Evolutionary conservation across 2,329 filamentous ascomycete genomes (phyloP).

Genomic region (Monascus ruber): DNA sequence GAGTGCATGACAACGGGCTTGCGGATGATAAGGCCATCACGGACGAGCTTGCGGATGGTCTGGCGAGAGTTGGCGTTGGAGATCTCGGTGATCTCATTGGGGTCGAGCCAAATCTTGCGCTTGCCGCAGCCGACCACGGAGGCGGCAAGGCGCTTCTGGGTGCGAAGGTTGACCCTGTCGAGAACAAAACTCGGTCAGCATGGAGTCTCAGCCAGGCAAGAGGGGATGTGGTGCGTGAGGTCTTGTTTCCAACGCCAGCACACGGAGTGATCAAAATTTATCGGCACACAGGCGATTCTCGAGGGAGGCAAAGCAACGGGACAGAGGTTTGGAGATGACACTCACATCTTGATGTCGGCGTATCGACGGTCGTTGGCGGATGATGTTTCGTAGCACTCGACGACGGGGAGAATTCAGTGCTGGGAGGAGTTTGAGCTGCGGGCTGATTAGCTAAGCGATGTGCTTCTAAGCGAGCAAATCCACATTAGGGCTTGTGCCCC

Average conservation of each 20-base stretch:
- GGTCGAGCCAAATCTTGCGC: constrained; percentile 99
- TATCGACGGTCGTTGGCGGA: constrained; percentile 36
- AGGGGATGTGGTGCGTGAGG: neutral
- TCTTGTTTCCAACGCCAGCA: neutral
- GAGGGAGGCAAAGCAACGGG: constrained; percentile 1
- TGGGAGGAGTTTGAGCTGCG: constrained; percentile 30
- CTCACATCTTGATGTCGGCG: constrained; percentile 37
- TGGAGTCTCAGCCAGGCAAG: constrained; percentile 9
- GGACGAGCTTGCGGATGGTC: constrained; percentile 98
- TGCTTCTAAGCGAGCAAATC: constrained; percentile 28
- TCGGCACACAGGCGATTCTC: constrained; percentile 5
- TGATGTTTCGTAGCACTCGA: constrained; percentile 32
- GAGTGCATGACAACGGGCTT: constrained; percentile 99
- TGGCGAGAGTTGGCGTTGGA: constrained; percentile 99
- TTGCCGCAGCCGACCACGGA: constrained; percentile 97
- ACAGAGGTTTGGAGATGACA: constrained; percentile 17
- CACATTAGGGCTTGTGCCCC: constrained; percentile 28
- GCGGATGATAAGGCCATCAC: constrained; percentile 99
- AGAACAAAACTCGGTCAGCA: constrained; percentile 19
- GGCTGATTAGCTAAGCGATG: constrained; percentile 30
- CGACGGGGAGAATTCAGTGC: constrained; percentile 24
- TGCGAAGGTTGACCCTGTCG: constrained; percentile 94
- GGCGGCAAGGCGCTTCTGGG: constrained; percentile 99
- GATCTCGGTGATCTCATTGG: constrained; percentile 98
- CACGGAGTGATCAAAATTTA: constrained; percentile 1